Conservation (phyloP, 768 basidiomycete species). For the Suillus occidentalis region DNA sequence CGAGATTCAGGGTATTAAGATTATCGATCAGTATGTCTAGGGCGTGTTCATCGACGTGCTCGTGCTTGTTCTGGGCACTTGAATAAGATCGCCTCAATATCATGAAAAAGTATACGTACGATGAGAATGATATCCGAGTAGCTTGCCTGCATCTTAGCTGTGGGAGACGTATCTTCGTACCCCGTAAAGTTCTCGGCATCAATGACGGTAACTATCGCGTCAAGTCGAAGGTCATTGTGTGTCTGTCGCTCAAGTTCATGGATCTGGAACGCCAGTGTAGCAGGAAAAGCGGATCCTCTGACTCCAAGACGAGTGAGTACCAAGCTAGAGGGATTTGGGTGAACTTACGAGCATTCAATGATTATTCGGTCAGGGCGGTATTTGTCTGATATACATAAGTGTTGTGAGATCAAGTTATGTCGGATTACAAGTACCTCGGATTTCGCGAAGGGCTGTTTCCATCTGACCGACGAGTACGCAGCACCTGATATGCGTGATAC, state of each 20-base stretch:
- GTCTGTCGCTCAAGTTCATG: constrained; percentile 85
- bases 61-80: constrained; percentile 79
- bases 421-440: constrained; percentile 55
- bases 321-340: not conserved
- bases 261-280: constrained; percentile 92
- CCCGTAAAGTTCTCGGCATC: constrained; percentile 91
- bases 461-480: constrained; percentile 95
- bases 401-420: not conserved
- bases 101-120: constrained; percentile 41
- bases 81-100: constrained; percentile 10
- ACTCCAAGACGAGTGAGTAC: constrained; percentile 6
- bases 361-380: constrained; percentile 88
- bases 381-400: constrained; percentile 54
- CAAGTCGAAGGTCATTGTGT: constrained; percentile 71
- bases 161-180: constrained; percentile 90
- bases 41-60: constrained; percentile 73
- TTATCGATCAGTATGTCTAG: constrained; percentile 86
- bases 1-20: constrained; percentile 85
- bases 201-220: constrained; percentile 89
- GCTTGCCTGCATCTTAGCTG: constrained; percentile 92
- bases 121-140: constrained; percentile 92
- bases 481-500: constrained; percentile 51
- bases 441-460: constrained; percentile 87
- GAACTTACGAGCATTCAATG: constrained; percentile 89
- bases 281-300: constrained; percentile 94